phyloP scores from a whole-genome alignment of 106 monocot genomes.

The Narthecium ossifragum region DNA sequence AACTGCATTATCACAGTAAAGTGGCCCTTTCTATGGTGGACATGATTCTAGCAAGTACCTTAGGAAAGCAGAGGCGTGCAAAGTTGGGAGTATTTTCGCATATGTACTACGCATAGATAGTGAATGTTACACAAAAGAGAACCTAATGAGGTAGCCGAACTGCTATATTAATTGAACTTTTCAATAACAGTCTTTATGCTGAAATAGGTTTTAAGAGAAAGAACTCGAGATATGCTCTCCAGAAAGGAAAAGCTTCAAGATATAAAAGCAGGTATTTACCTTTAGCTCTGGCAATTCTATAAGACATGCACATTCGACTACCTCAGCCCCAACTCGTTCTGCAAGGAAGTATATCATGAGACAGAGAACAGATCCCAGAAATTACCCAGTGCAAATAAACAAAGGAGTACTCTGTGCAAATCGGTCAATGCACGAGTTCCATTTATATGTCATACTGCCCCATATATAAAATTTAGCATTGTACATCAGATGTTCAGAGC shows the following conservation, averaged over 20 bases:
- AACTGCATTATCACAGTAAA: too few relatives aligned
- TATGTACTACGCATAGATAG: background rate
- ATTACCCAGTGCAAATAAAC: background rate
- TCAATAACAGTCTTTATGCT: background rate
- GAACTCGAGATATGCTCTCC: background rate
- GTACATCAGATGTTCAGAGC: background rate
- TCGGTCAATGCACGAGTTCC: background rate
- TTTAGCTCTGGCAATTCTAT: constrained; percentile 76
- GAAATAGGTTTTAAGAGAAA: background rate
- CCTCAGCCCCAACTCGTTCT: constrained; percentile 72
- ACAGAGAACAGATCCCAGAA: background rate
- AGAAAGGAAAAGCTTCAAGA: background rate
- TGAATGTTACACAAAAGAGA: background rate
- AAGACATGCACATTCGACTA: constrained; percentile 69
- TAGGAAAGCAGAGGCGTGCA: background rate
- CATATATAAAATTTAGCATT: background rate
- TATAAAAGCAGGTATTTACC: constrained; percentile 17
- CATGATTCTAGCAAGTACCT: too few relatives aligned
- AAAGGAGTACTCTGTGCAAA: background rate
- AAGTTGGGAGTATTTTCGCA: background rate
- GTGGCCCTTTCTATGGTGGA: too few relatives aligned
- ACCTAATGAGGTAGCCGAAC: background rate
- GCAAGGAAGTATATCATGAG: constrained; percentile 12
- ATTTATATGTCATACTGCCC: too few relatives aligned
- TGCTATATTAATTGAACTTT: background rate